Evolutionary conservation across 2,329 filamentous ascomycete species (phyloP), one percentile per base, ranked within the genome.

Genomic region (Sporothrix inflata): DNA sequence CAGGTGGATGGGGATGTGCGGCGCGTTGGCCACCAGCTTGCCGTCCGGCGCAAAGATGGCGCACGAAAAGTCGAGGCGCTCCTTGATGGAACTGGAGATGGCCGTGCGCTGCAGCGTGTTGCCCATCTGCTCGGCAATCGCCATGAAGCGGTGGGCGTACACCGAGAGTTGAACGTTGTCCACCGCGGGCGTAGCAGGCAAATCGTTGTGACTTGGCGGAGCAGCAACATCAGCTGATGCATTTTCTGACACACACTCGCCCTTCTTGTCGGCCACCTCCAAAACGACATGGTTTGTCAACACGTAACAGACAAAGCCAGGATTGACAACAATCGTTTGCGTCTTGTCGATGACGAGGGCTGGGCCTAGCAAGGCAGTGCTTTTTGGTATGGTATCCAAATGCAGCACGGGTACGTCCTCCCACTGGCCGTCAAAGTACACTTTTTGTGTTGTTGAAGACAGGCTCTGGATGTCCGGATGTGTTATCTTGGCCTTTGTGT

Each of bases 311-410:
- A 57, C 53, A 19, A 57, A 57, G 4, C 53, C 24, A 1, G 53
- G 53, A 14, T 57, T 30, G 27, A 57, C 53, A 7, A 57, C 53
- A 74, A 98, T 95, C 0, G 94, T 98, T 81, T 98, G 94, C 0
- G 92, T 94, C 7, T 91, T 91, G 78, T 94, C 94, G 2, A 93
- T 93, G 72, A 97, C 86, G 80, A 97, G 93, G 0, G 94, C 94
- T 0, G 94, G 94, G 0, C 94, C 94, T 67, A 27, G 12, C 16
- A 57, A 9, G 3, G 24, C 11, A 2, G 24, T 57, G 4, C 53
- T 24, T 24, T 57, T 57, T 16, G 53, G 53, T 30, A 57, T 34
- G 7, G 53, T 86, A 84, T 34, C 24, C 21, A 57, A 24, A 11
- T 57, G 53, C n/a, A 57, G 53, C 4, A 57, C 27, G 6, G 53